Evolutionary conservation across 139 green algal genomes (phyloP), one percentile per base, ranked within the genome.

Genomic region (Chlamydomonas schloesseri): DNA sequence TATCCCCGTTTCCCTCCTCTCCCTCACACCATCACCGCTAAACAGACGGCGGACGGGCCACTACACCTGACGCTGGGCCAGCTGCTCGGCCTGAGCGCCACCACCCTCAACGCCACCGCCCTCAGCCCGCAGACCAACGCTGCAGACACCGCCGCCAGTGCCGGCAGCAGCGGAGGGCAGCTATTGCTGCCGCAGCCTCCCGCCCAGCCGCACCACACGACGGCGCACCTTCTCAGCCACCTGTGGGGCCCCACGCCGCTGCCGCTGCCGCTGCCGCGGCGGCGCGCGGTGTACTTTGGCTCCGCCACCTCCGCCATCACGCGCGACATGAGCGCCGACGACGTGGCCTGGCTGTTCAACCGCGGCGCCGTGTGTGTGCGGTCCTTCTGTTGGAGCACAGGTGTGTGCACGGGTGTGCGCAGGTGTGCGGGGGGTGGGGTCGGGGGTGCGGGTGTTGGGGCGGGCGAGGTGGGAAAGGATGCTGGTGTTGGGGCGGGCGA

Each of bases 261-360:
- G 62, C 62, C 10, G 33, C 20, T 47, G 68, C n/a, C 18, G 75
- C 34, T 29, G 80, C 28, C 47, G 26, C 20, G 0, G 3, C 36
- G 67, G 28, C 72, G 72, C 29, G 17, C 17, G 10, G 80, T 86
- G 68, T 60, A 60, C 42, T 58, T 86, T 3, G 80, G 80, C 0
- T 28, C 42, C 47, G 50, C 68, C 15, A 86, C 80, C 6, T 33
- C 50, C 14, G 78, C 23, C 80, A 86, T 86, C 50, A 86, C 80
- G 18, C 47, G 80, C 8, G 80, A 86, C 80, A 78, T 86, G 80
- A 11, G 13, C 26, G 50, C 50, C 0, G 58, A 33, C 11, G 68
- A 75, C 21, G 80, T 86, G 68, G 47, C 50, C 17, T 4, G 1
- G 33, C 53, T 86, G 50, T 86, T 86, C 47, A 31, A 86, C 36